A percentile compares a stretch with the other conserved stretches of the same genome.
phyloP scores from a whole-genome alignment of 2,329 filamentous ascomycete species.

The Penicillium sp. region DNA sequence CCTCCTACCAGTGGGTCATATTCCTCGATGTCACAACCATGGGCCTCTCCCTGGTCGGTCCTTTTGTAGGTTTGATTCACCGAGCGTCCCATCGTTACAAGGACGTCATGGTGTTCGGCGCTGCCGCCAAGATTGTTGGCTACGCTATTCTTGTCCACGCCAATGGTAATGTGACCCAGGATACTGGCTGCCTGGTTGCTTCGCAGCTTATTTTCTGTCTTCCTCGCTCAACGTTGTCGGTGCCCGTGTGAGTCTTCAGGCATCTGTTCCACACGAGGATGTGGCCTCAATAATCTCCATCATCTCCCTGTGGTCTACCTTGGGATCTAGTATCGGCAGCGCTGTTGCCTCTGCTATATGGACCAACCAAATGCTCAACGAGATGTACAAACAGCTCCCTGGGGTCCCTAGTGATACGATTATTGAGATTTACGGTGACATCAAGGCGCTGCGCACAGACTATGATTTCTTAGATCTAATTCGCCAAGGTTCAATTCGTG shows the following conservation, averaged over 20 bases:
- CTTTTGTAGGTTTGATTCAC: constrained; percentile 38
- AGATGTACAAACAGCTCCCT: neutral
- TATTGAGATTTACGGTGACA: constrained; percentile 35
- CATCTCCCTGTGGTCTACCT: constrained; percentile 45
- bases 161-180: constrained; percentile 35
- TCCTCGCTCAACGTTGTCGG: constrained; percentile 46
- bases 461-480: constrained; percentile 41
- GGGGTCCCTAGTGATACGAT: constrained; percentile 19
- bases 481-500: constrained; percentile 44
- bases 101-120: constrained; percentile 45
- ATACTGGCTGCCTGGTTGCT: constrained; percentile 39
- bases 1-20: constrained; percentile 48
- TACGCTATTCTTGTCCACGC: constrained; percentile 41
- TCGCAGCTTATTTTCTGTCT: constrained; percentile 45
- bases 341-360: constrained; percentile 46
- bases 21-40: constrained; percentile 48
- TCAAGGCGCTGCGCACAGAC: constrained; percentile 36
- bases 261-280: constrained; percentile 50
- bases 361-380: constrained; percentile 26
- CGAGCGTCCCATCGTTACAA: constrained; percentile 48
- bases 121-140: constrained; percentile 40
- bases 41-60: constrained; percentile 43
- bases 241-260: constrained; percentile 46
- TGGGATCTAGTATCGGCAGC: constrained; percentile 46
- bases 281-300: constrained; percentile 45